These are phyloP conservation scores for Astrothelium subdiscretum DNA, from an alignment of 495 filamentous ascomycete genomes.

Conservation along the genomic window DNA sequence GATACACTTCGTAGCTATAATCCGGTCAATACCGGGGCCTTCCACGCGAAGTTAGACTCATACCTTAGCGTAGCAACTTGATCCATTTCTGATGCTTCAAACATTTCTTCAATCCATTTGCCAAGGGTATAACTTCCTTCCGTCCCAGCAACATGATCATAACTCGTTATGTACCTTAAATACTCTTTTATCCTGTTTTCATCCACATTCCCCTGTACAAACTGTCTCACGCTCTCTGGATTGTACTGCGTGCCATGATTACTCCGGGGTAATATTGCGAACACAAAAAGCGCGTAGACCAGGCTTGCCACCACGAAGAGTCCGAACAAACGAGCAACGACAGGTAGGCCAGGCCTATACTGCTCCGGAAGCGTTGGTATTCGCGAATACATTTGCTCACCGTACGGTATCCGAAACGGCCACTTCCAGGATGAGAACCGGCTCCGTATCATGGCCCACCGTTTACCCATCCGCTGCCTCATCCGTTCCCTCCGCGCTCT, in stretches of 20 bases:
- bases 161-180: conserved; percentile 59
- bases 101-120: conserved; percentile 66
- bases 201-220: conserved; percentile 58
- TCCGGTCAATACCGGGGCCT: conserved; percentile 7
- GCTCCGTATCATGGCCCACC: conserved; percentile 43
- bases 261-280: conserved; percentile 53
- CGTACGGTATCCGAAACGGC: conserved; percentile 2
- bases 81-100: conserved; percentile 58
- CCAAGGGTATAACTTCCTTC: conserved; percentile 77
- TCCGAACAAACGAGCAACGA: conserved; percentile 54
- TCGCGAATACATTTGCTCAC: conserved; percentile 5
- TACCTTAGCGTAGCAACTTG: conserved; percentile 61
- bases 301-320: conserved; percentile 61
- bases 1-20: conserved; percentile 49
- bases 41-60: conserved; percentile 15
- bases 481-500: conserved; percentile 1
- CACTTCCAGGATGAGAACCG: not conserved
- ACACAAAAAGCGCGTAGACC: conserved; percentile 74
- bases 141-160: conserved; percentile 81
- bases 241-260: conserved; percentile 39
- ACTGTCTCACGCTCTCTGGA: conserved; percentile 56
- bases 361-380: conserved; percentile 22
- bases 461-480: not conserved
- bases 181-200: conserved; percentile 55
- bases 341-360: conserved; percentile 22